Evolutionary conservation across 371 early-diverging fungal genomes (phyloP).

Genomic region (Syncephalastrum monosporum): DNA sequence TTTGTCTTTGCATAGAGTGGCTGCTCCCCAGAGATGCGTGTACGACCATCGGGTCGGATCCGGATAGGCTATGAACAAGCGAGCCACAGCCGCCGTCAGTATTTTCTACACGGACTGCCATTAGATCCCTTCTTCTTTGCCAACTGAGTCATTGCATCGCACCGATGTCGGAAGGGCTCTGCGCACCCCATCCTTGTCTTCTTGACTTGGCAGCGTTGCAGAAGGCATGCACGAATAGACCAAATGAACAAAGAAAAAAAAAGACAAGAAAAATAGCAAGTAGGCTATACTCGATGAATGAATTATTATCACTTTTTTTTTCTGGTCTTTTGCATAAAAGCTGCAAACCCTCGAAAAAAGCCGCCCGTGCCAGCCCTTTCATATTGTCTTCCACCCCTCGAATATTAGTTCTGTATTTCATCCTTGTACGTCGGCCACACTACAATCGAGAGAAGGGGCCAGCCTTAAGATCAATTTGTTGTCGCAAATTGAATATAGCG

Average conservation of each 20-base stretch:
- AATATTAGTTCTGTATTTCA: too few species aligned
- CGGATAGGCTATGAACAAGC: slow-evolving; percentile 78
- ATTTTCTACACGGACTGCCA: slow-evolving; percentile 56
- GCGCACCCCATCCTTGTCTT: slow-evolving; percentile 34
- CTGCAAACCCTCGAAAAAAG: too few species aligned
- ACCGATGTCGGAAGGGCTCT: slow-evolving; percentile 39
- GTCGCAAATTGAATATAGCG: too few species aligned
- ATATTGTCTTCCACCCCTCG: too few species aligned
- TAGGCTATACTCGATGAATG: background rate
- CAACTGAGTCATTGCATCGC: background rate
- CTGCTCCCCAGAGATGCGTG: slow-evolving; percentile 74
- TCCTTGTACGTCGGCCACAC: too few species aligned
- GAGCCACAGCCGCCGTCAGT: slow-evolving; percentile 76
- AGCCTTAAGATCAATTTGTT: too few species aligned
- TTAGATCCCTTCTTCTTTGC: background rate
- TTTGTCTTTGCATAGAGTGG: slow-evolving; percentile 65
- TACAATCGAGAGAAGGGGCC: too few species aligned
- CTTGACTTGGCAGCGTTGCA: slow-evolving; percentile 20
- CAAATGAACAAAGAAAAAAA: slow-evolving; percentile 2
- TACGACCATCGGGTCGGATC: slow-evolving; percentile 70
- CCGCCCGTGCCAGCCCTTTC: too few species aligned
- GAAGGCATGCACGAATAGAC: slow-evolving; percentile 14
- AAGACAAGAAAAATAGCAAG: slow-evolving; percentile 6
- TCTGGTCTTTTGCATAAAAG: background rate
- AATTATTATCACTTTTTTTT: slow-evolving; percentile 2